Conservation (phyloP, 805 yeast species). For the Monosporozyma yasuniensis region DNA sequence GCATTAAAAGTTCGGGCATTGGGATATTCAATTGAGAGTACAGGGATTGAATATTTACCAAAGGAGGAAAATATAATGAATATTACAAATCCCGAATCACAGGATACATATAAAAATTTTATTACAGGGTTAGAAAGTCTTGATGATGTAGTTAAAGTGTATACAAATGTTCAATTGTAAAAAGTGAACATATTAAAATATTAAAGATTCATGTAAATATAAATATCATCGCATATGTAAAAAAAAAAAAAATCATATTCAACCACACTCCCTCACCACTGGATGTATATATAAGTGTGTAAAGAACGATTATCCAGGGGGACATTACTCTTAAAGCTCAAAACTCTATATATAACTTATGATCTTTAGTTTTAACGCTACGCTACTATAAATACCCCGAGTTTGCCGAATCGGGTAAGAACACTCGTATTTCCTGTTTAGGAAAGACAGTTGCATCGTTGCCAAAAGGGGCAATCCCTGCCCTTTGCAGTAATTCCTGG, state of each 20-base stretch:
- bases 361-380: too few relatives aligned
- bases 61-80: conserved; percentile 50
- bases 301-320: too few relatives aligned
- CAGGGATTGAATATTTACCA: conserved; percentile 43
- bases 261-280: too few relatives aligned
- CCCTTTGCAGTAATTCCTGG: not conserved
- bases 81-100: conserved; percentile 44
- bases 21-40: conserved; percentile 3
- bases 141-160: conserved; percentile 78
- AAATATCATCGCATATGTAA: too few relatives aligned
- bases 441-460: not conserved
- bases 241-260: too few relatives aligned
- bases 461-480: not conserved
- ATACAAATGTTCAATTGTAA: conserved; percentile 42
- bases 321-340: too few relatives aligned
- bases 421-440: not conserved
- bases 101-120: conserved; percentile 47
- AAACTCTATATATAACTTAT: too few relatives aligned
- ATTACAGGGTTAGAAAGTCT: conserved; percentile 56
- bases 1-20: conserved; percentile 39
- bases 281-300: too few relatives aligned
- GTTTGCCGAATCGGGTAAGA: not conserved
- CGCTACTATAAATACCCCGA: not conserved
- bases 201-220: not conserved
- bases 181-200: too few relatives aligned